phyloP scores from a whole-genome alignment of 1,284 basidiomycete genomes.

The Kwoniella shivajii region DNA sequence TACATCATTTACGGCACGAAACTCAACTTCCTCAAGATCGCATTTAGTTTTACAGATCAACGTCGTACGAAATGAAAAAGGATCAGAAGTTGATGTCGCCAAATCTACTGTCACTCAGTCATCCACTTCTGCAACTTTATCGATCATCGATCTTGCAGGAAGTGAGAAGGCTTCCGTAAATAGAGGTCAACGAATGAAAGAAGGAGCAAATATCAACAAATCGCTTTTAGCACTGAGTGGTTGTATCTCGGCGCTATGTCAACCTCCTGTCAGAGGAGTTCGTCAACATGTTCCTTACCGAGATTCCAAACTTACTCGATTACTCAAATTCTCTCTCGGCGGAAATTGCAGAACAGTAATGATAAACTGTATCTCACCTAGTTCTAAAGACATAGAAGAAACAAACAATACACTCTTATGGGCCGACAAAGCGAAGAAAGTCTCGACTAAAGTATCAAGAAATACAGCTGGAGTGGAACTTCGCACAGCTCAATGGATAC shows the following conservation, averaged over 20 bases:
- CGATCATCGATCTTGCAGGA: conserved; percentile 94
- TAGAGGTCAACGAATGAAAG: conserved; percentile 96
- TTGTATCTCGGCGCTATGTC: conserved; percentile 92
- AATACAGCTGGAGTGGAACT: conserved; percentile 92
- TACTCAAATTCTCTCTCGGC: conserved; percentile 93
- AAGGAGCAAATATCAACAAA: conserved; percentile 97
- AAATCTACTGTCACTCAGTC: conserved; percentile 49
- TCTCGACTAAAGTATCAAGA: conserved; percentile 86
- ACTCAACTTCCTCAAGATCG: conserved; percentile 91
- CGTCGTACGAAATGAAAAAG: conserved; percentile 71
- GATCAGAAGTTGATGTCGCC: conserved; percentile 48
- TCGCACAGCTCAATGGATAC: conserved; percentile 89
- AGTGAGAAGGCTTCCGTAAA: conserved; percentile 94
- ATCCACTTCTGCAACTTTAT: conserved; percentile 84
- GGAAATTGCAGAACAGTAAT: conserved; percentile 98
- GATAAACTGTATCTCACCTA: conserved; percentile 95
- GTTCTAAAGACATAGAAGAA: conserved; percentile 92
- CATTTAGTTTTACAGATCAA: conserved; percentile 95
- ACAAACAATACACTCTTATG: conserved; percentile 96
- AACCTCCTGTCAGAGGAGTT: conserved; percentile 68
- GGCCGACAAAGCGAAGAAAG: conserved; percentile 93
- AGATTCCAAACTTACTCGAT: conserved; percentile 92
- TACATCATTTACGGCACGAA: conserved; percentile 89
- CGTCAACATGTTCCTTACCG: conserved; percentile 90
- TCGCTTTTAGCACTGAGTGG: conserved; percentile 91